A percentile compares a stretch with the other conserved stretches of the same genome.
Evolutionary conservation across 2,329 filamentous ascomycete genomes (phyloP).

Genomic region (Calonectria leucothoes): DNA sequence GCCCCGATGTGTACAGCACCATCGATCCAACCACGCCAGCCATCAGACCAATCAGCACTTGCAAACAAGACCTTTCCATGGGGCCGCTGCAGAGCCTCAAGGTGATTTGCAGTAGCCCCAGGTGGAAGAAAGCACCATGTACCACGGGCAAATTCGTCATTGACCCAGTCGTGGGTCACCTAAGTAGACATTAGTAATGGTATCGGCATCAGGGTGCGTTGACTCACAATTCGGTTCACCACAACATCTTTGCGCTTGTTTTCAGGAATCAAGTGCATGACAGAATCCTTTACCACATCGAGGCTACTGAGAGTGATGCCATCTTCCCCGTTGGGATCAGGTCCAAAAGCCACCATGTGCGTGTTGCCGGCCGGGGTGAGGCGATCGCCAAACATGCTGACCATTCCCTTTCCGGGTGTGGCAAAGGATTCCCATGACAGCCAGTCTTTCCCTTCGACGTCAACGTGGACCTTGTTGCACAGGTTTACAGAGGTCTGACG

Average conservation of each 20-base stretch:
- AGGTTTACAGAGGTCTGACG: conserved; percentile 5
- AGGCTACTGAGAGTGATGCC: not conserved
- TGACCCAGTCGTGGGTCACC: not conserved
- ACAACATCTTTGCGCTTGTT: not conserved
- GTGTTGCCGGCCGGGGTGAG: conserved; percentile 15
- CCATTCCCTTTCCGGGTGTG: not conserved
- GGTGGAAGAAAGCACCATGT: conserved; percentile 3
- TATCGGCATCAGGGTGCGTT: too few species aligned
- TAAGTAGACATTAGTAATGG: not conserved
- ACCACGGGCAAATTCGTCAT: not conserved
- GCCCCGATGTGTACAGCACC: conserved; percentile 16
- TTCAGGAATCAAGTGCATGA: conserved; percentile 3
- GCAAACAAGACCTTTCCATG: conserved; percentile 21
- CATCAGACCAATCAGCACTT: conserved; percentile 16
- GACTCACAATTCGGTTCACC: conserved; percentile 17
- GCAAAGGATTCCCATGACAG: conserved; percentile 13
- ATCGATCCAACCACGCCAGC: conserved; percentile 22
- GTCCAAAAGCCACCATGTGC: conserved; percentile 21
- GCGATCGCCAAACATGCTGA: conserved; percentile 14
- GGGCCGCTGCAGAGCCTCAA: conserved; percentile 3
- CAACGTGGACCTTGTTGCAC: conserved; percentile 21
- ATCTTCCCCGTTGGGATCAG: not conserved
- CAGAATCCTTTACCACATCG: not conserved
- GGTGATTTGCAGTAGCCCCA: not conserved
- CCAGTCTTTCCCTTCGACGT: conserved; percentile 9